Evolutionary conservation across 2,329 filamentous ascomycete species (phyloP).

Genomic region (Gaeumannomyces sp.): DNA sequence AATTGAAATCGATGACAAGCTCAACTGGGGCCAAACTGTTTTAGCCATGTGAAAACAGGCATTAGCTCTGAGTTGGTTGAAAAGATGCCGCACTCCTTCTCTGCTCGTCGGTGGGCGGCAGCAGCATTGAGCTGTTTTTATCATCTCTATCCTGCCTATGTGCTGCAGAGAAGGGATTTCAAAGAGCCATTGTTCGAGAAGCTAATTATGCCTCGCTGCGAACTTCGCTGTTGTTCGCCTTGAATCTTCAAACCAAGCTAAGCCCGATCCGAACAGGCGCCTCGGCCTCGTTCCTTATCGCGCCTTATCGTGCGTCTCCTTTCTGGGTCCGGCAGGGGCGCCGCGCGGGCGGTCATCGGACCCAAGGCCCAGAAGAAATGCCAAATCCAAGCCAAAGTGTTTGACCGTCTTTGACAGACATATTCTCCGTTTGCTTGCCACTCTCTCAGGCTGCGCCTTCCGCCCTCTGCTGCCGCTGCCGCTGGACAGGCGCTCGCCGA

Average conservation of each 20-base stretch:
- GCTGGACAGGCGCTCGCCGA: not conserved
- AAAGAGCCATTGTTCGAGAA: not conserved
- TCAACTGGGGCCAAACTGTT: not conserved
- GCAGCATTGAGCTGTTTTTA: too few relatives aligned
- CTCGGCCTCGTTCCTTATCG: not conserved
- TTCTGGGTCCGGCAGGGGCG: not conserved
- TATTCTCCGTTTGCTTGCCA: not conserved
- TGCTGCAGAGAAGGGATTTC: not conserved
- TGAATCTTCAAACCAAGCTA: not conserved
- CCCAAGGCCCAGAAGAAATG: not conserved
- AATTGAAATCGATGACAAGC: not conserved
- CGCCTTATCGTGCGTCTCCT: not conserved
- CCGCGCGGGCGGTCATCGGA: not conserved
- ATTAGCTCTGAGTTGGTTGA: not conserved
- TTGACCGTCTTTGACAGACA: not conserved
- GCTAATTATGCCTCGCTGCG: not conserved
- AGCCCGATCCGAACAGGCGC: not conserved
- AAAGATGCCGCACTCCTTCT: not conserved
- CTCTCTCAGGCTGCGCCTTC: not conserved
- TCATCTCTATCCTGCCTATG: not conserved
- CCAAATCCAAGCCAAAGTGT: not conserved
- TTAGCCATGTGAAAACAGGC: not conserved
- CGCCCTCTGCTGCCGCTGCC: not conserved
- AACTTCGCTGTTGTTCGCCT: not conserved
- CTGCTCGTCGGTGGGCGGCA: too few relatives aligned